Conservation (phyloP, 2,329 filamentous ascomycete species). For the Diaporthe sp. region DNA sequence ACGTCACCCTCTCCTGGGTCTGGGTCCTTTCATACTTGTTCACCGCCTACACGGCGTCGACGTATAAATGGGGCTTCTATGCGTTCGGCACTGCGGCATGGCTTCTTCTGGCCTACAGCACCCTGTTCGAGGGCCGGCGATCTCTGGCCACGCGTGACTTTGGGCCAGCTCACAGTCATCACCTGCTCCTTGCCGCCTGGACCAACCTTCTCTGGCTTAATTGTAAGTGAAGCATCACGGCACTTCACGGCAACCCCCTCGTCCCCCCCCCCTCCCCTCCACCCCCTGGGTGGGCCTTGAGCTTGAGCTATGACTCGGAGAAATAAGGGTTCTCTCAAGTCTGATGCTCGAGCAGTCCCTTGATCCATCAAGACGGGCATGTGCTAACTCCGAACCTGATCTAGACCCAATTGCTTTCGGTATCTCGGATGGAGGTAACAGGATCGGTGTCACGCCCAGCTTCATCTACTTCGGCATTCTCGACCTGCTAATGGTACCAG, state of each 20-base stretch:
- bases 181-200: constrained; percentile 61
- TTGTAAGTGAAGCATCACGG: constrained; percentile 45
- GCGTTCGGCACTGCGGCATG: constrained; percentile 65
- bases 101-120: constrained; percentile 61
- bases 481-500: constrained; percentile 63
- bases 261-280: no score
- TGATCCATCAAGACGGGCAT: no score
- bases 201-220: constrained; percentile 66
- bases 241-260: no score
- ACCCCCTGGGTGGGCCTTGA: no score
- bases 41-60: constrained; percentile 61
- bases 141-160: constrained; percentile 55
- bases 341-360: no score
- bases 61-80: constrained; percentile 72
- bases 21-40: constrained; percentile 67
- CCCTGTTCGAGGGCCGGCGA: constrained; percentile 55
- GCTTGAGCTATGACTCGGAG: no score
- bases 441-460: constrained; percentile 59
- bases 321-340: neutral
- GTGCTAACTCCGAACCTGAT: neutral
- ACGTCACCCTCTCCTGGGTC: constrained; percentile 63
- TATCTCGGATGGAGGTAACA: constrained; percentile 66
- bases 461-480: constrained; percentile 69
- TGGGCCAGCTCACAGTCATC: constrained; percentile 57
- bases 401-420: constrained; percentile 66